Conservation (phyloP, 192 early-diverging fungal species). For the Backusella australiensis region DNA sequence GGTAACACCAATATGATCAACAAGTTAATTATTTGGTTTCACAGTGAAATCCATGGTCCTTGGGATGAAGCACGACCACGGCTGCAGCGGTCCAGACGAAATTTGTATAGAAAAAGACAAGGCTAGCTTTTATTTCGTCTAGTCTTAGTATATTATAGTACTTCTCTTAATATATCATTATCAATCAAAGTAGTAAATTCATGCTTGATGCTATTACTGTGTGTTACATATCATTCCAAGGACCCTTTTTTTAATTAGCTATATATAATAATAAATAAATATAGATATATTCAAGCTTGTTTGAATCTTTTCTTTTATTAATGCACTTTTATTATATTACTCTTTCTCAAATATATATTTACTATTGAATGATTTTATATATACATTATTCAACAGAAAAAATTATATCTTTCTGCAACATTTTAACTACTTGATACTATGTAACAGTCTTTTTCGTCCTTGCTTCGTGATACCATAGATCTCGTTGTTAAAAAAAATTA, state of each 20-base stretch:
- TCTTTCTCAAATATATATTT: background rate
- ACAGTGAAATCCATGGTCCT: conserved; percentile 91
- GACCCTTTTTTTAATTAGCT: background rate
- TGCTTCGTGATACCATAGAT: background rate
- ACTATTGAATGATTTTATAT: background rate
- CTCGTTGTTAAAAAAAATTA: background rate
- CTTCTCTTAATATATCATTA: background rate
- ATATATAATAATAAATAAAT: background rate
- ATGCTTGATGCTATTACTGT: background rate
- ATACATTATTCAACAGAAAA: conserved; percentile 2
- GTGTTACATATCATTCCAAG: background rate
- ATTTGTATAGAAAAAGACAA: conserved; percentile 21
- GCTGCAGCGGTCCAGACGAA: conserved; percentile 46
- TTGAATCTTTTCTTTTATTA: background rate
- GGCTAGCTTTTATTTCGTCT: background rate
- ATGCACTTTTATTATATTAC: background rate
- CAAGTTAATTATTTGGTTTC: conserved; percentile 7
- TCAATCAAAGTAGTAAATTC: background rate
- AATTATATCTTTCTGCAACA: background rate
- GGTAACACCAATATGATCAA: background rate
- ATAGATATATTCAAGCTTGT: background rate
- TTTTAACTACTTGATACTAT: background rate
- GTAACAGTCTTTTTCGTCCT: background rate
- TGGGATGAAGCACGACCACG: conserved; percentile 94
- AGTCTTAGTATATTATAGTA: background rate